These are phyloP conservation scores for Komagataella phaffii DNA, from an alignment of 805 yeast genomes.

Conservation along the genomic window DNA sequence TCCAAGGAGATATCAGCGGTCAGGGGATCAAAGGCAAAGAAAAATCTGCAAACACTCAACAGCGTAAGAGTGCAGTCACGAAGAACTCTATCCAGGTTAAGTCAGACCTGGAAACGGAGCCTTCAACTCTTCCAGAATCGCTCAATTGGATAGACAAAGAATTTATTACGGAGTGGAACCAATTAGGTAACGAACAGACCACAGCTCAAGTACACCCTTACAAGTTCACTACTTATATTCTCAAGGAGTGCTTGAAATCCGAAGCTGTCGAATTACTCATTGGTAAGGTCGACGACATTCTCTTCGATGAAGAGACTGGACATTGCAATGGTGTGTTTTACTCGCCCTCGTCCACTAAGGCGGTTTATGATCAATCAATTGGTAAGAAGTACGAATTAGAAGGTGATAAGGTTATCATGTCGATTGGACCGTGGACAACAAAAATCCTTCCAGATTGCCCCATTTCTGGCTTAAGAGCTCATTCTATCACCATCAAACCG, in stretches of 20 bases:
- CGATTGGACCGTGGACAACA: slow-evolving; percentile 97
- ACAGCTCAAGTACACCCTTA: slow-evolving; percentile 97
- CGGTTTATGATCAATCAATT: slow-evolving; percentile 14
- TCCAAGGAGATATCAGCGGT: slow-evolving; percentile 64
- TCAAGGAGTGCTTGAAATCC: slow-evolving; percentile 67
- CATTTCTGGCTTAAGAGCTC: slow-evolving; percentile 87
- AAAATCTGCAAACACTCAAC: background rate
- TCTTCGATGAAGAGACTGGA: slow-evolving; percentile 48
- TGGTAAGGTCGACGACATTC: slow-evolving; percentile 69
- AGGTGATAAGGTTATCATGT: slow-evolving; percentile 70
- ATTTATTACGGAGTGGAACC: slow-evolving; percentile 59
- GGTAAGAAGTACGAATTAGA: slow-evolving; percentile 29
- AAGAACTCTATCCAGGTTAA: slow-evolving; percentile 21
- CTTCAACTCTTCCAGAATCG: slow-evolving; percentile 35
- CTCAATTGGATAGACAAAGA: slow-evolving; percentile 66
- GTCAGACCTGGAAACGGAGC: slow-evolving; percentile 7
- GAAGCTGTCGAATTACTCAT: slow-evolving; percentile 76
- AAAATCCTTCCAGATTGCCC: slow-evolving; percentile 87
- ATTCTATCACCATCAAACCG: slow-evolving; percentile 85
- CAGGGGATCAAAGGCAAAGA: slow-evolving; percentile 3
- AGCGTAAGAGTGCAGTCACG: slow-evolving; percentile 11
- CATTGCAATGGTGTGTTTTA: slow-evolving; percentile 65
- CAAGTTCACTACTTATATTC: slow-evolving; percentile 74
- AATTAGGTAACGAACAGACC: slow-evolving; percentile 70
- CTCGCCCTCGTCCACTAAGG: slow-evolving; percentile 22